phyloP scores from a whole-genome alignment of 306 rosid genomes.

The Senna tora region DNA sequence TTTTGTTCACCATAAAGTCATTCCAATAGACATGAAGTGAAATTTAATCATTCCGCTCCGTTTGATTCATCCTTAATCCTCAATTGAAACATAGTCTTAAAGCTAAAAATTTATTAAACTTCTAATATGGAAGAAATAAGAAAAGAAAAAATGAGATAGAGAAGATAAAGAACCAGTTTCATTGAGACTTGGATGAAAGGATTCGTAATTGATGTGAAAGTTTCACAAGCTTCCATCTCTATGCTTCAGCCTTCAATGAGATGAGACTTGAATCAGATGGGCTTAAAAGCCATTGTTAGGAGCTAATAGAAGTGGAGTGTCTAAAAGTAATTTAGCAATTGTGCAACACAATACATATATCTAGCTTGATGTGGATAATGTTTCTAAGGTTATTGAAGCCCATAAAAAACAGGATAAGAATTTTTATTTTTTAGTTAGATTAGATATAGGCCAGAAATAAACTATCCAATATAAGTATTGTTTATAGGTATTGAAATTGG shows the following conservation, averaged over 20 bases:
- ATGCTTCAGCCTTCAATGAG: background rate
- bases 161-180: constrained; percentile 38
- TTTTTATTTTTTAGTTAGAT: background rate
- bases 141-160: background rate
- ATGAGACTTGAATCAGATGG: background rate
- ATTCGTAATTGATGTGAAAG: background rate
- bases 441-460: constrained; percentile 24
- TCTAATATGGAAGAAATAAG: too few species aligned
- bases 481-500: background rate
- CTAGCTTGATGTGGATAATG: constrained; percentile 30
- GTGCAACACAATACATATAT: background rate
- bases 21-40: too few species aligned
- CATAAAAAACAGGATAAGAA: constrained; percentile 42
- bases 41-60: too few species aligned
- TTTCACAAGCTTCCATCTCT: background rate
- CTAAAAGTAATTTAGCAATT: background rate
- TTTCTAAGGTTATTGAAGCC: background rate
- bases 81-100: too few species aligned
- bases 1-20: too few species aligned
- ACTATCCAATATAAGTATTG: background rate
- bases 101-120: too few species aligned
- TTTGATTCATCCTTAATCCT: too few species aligned
- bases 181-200: constrained; percentile 9
- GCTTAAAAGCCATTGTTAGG: constrained; percentile 22
- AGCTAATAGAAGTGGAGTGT: constrained; percentile 5